Percentiles rank a stretch among this genome's conserved stretches.
phyloP scores from a whole-genome alignment of 2,329 filamentous ascomycete species.

The Scedosporium boydii region DNA sequence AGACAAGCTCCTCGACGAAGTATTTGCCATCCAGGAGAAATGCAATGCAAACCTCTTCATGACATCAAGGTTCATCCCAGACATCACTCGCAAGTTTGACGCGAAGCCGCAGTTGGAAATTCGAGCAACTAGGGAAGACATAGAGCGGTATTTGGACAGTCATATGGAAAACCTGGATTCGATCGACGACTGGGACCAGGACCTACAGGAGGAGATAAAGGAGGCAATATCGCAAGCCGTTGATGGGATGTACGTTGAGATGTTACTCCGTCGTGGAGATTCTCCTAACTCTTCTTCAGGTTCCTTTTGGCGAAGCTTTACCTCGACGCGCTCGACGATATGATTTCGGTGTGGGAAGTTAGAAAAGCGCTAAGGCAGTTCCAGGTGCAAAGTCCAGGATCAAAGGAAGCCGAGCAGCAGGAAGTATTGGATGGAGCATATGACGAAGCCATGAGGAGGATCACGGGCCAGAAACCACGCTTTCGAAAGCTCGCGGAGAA shows the following conservation, averaged over 20 bases:
- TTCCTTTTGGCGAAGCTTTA: conserved; percentile 8
- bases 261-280: too few species aligned
- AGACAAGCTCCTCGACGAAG: background rate
- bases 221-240: conserved; percentile 2
- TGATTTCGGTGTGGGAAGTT: conserved; percentile 21
- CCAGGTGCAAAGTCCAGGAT: too few species aligned
- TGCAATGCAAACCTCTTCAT: background rate
- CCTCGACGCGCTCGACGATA: conserved; percentile 11
- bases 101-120: background rate
- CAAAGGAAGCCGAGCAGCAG: background rate
- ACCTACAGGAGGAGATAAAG: conserved; percentile 9
- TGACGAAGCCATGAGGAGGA: conserved; percentile 28
- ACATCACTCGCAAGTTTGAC: conserved; percentile 7
- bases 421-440: conserved; percentile 29
- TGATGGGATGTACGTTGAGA: conserved; percentile 5
- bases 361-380: conserved; percentile 15
- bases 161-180: conserved; percentile 2
- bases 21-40: background rate
- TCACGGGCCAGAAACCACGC: conserved; percentile 24
- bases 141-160: conserved; percentile 7
- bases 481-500: conserved; percentile 25
- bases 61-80: conserved; percentile 5
- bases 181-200: background rate
- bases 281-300: background rate
- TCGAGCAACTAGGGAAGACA: conserved; percentile 7